Percentiles rank a stretch among this genome's conserved stretches.
These are phyloP conservation scores for Cutaneotrichosporon dermatis DNA, from an alignment of 1,284 basidiomycete species.

Conservation along the genomic window DNA sequence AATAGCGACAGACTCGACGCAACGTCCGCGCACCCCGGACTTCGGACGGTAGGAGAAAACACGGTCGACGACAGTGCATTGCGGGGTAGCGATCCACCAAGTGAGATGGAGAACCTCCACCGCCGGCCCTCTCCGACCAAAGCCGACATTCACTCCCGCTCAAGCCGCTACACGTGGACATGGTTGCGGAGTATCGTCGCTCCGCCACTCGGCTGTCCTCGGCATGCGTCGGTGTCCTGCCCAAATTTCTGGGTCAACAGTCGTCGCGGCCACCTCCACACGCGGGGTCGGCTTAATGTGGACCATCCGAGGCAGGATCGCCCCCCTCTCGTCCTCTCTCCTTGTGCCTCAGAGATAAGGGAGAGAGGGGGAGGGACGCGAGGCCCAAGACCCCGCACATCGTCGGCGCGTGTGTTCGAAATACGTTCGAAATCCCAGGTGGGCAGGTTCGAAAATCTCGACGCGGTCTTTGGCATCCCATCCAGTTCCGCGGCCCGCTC, in stretches of 20 bases:
- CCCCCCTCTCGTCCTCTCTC: too few species aligned
- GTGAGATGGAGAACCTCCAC: neutral
- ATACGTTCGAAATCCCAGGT: too few species aligned
- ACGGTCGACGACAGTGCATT: neutral
- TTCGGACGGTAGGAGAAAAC: neutral
- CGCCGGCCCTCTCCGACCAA: slow-evolving; percentile 2
- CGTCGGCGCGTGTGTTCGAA: too few species aligned
- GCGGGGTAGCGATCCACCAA: neutral
- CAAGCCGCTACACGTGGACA: neutral
- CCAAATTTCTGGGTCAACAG: neutral
- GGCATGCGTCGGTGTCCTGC: neutral
- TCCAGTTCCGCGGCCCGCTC: too few species aligned
- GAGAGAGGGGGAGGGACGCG: too few species aligned
- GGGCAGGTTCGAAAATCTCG: too few species aligned
- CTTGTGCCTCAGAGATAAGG: too few species aligned
- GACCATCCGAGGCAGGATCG: too few species aligned
- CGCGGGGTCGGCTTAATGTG: slow-evolving; percentile 3
- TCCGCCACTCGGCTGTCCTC: slow-evolving; percentile 3
- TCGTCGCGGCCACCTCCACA: neutral
- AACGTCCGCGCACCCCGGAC: too few species aligned
- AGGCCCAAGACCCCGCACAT: too few species aligned
- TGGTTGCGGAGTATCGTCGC: neutral
- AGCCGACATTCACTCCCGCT: neutral
- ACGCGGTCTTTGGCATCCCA: too few species aligned
- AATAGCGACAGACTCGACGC: too few species aligned